Percentiles rank a stretch among this genome's conserved stretches.
Conservation (phyloP, 768 basidiomycete species). For the Rhodocollybia butyracea region DNA sequence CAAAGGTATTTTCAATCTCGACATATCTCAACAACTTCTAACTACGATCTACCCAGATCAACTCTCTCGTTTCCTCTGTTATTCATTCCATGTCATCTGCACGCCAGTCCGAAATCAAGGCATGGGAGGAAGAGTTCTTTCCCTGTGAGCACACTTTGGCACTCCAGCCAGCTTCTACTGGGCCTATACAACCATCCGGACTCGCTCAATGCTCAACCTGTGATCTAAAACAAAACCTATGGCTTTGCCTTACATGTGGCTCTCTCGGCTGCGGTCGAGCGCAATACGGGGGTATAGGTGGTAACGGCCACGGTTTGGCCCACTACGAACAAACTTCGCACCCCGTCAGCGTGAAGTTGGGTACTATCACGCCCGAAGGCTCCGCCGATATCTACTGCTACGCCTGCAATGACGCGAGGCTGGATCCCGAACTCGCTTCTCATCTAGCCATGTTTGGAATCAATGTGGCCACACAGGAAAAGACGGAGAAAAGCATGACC, state of each 20-base stretch:
- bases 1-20: constrained; percentile 32
- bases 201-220: constrained; percentile 81
- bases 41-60: constrained; percentile 35
- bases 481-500: constrained; percentile 96
- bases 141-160: constrained; percentile 78
- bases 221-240: constrained; percentile 86
- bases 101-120: constrained; percentile 90
- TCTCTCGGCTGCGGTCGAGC: constrained; percentile 84
- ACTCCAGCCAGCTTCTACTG: constrained; percentile 32
- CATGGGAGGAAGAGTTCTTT: constrained; percentile 94
- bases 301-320: constrained; percentile 85
- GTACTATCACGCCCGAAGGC: constrained; percentile 96
- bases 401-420: constrained; percentile 75
- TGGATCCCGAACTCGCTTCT: constrained; percentile 68
- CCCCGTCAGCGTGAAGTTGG: constrained; percentile 85
- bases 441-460: constrained; percentile 88
- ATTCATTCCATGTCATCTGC: constrained; percentile 85
- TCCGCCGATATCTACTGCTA: constrained; percentile 95
- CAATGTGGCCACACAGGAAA: constrained; percentile 73
- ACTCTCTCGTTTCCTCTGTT: constrained; percentile 57
- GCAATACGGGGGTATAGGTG: constrained; percentile 77
- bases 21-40: constrained; percentile 22
- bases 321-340: constrained; percentile 77
- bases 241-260: constrained; percentile 94
- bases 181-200: constrained; percentile 48